Evolutionary conservation across 352 stramenopile genomes (phyloP).

Genomic region (Thraustotheca clavata): DNA sequence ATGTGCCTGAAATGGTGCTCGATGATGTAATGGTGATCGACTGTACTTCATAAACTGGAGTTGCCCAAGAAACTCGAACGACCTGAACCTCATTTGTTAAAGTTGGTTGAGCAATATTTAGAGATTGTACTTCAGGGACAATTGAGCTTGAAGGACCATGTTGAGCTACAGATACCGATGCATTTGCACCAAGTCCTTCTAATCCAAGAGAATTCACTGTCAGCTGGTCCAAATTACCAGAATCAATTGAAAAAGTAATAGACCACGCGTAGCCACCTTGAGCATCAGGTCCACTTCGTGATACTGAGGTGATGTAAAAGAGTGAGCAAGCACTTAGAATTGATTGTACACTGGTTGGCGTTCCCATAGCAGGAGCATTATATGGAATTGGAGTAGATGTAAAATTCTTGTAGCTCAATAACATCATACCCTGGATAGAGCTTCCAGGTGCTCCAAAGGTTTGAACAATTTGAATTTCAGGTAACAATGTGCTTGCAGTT

Average conservation of each 20-base stretch:
- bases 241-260: conserved; percentile 14
- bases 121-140: background rate
- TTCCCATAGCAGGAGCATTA: background rate
- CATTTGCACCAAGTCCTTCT: background rate
- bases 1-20: conserved; percentile 25
- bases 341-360: background rate
- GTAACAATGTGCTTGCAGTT: background rate
- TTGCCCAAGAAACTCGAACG: background rate
- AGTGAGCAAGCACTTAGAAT: background rate
- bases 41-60: background rate
- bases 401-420: background rate
- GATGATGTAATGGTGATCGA: background rate
- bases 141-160: conserved; percentile 3
- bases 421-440: conserved; percentile 4
- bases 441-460: background rate
- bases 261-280: conserved; percentile 9
- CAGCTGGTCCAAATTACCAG: conserved; percentile 1
- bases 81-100: conserved; percentile 11
- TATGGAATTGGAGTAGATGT: background rate
- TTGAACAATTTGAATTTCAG: conserved; percentile 5
- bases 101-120: background rate
- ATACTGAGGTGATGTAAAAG: background rate
- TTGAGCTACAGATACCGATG: background rate
- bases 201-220: background rate
- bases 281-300: background rate